These are phyloP conservation scores for Kodamaea laetipori DNA, from an alignment of 805 yeast genomes.

Conservation along the genomic window DNA sequence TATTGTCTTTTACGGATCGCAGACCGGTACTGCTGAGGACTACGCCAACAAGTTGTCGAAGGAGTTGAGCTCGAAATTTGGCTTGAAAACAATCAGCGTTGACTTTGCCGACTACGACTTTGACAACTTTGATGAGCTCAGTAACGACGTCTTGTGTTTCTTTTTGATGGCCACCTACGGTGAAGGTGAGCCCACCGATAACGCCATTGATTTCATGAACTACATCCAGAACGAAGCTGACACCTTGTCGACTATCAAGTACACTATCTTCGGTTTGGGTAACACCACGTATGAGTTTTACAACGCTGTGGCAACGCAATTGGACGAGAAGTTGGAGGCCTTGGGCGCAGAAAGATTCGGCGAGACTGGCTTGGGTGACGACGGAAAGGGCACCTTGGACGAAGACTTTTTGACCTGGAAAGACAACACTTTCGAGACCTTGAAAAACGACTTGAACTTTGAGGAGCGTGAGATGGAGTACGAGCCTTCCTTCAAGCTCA, in stretches of 20 bases:
- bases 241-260: constrained; percentile 58
- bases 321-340: constrained; percentile 49
- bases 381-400: constrained; percentile 91
- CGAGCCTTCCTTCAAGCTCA: constrained; percentile 63
- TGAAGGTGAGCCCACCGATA: constrained; percentile 98
- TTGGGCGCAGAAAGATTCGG: constrained; percentile 79
- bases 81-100: constrained; percentile 78
- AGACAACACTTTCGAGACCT: constrained; percentile 65
- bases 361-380: constrained; percentile 89
- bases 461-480: constrained; percentile 80
- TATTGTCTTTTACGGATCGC: constrained; percentile 87
- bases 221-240: constrained; percentile 59
- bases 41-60: constrained; percentile 88
- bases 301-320: constrained; percentile 77
- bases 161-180: constrained; percentile 93
- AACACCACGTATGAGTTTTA: constrained; percentile 91
- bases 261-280: constrained; percentile 87
- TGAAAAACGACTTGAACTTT: constrained; percentile 64
- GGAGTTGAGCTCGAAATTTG: constrained; percentile 80
- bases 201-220: constrained; percentile 78
- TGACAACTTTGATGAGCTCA: constrained; percentile 69
- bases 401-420: constrained; percentile 96
- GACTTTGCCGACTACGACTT: constrained; percentile 89
- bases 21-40: constrained; percentile 98
- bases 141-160: constrained; percentile 54